Evolutionary conservation across 176 grass and related monocot genomes (phyloP), one percentile per base, ranked within the genome.

Genomic region (Ampelocalamus luodianensis): DNA sequence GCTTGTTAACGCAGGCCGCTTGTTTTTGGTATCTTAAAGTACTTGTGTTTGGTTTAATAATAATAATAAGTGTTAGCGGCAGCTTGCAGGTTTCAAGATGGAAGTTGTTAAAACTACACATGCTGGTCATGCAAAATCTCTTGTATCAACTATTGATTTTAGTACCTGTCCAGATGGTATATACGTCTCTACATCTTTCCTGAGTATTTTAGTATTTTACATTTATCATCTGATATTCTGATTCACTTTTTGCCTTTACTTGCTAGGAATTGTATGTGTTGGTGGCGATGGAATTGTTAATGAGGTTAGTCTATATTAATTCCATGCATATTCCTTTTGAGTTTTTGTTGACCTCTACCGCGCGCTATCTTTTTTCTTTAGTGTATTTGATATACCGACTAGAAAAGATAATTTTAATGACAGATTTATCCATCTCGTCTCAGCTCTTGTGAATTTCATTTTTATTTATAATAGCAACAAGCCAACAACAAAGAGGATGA

Each of bases 31-130:
- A 18, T 79, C 46, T 46, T 32, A 76, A 76, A 67, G 24, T 74
- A 54, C 49, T 87, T 83, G 12, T 49, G 44, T 76, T 70, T 71
- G 23, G 18, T 80, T 87, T 74, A 83, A 76, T 79, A 61, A 34
- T 38, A 84, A 71, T 82, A 90, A 87, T 78, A 83, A 87, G 50
- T 84, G 75, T 70, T 83, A 65, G 62, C 48, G 60, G 89, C 90
- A 99, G 93, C 90, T 99, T 90, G 97, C 97, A 94, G 93, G 97
- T 85, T 96, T 99, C 85, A 94, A 92, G 88, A 94, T 99, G 91
- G 93, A 94, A 89, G 88, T 99, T 39, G 82, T 99, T 81, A 96
- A 96, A 80, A 99, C 97, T 44, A 91, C 86, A 82, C 91, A 88
- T 92, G 97, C 97, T 71, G 93, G 97, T 60, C 97, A 99, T 92